Percentiles rank a stretch among this genome's conserved stretches.
Evolutionary conservation across 257 asterid genomes (phyloP).

Genomic region (Solanum ossicruentum): DNA sequence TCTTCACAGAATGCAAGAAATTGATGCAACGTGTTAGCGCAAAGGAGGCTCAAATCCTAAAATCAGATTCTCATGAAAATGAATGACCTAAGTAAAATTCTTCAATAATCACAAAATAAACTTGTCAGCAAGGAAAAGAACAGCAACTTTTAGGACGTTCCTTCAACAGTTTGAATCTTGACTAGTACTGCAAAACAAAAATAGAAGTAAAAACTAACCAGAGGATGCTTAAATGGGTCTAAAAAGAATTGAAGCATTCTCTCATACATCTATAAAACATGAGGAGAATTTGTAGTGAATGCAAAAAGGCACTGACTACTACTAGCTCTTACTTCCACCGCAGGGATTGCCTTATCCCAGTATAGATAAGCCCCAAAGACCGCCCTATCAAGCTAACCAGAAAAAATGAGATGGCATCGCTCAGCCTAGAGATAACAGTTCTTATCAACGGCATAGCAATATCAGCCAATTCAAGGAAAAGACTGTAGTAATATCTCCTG

Average conservation of each 20-base stretch:
- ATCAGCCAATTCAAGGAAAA: slow-evolving; percentile 73
- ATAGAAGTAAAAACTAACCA: not conserved
- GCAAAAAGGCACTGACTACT: not conserved
- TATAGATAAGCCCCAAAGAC: slow-evolving; percentile 83
- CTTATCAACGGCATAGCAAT: slow-evolving; percentile 61
- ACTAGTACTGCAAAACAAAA: not conserved
- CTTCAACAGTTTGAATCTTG: not conserved
- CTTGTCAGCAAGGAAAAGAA: not conserved
- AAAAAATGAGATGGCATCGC: slow-evolving; percentile 85
- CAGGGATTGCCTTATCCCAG: slow-evolving; percentile 87
- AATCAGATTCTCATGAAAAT: not conserved
- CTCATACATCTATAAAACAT: not conserved
- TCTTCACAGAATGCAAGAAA: not conserved
- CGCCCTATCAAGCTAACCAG: slow-evolving; percentile 79
- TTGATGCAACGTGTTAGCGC: not conserved
- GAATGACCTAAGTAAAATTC: not conserved
- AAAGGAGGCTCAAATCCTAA: not conserved
- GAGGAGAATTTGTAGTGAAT: not conserved
- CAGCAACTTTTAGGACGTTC: not conserved
- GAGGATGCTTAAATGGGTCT: not conserved
- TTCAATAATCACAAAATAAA: not conserved
- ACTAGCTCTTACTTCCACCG: slow-evolving; percentile 46
- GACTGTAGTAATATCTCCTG: slow-evolving; percentile 87
- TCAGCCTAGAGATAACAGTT: slow-evolving; percentile 44
- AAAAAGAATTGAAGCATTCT: not conserved